These are phyloP conservation scores for Athelia sp. DNA, from an alignment of 1,284 basidiomycete genomes.

Conservation along the genomic window DNA sequence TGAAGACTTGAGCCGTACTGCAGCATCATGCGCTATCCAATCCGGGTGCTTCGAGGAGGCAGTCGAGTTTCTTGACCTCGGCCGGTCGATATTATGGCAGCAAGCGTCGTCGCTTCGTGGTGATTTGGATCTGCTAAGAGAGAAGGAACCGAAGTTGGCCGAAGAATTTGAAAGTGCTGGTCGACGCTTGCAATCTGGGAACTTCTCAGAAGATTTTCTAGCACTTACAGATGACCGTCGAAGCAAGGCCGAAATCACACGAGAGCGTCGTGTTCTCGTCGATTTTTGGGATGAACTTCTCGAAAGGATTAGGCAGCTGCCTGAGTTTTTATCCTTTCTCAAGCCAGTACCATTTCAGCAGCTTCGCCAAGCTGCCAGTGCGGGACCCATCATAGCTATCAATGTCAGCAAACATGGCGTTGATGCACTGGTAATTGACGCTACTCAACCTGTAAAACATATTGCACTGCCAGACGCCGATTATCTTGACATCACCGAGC, in stretches of 20 bases:
- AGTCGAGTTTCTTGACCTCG: conserved; percentile 15
- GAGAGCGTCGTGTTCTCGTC: neutral
- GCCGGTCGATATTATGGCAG: conserved; percentile 15
- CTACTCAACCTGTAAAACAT: neutral
- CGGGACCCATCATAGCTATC: neutral
- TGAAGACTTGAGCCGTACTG: conserved; percentile 9
- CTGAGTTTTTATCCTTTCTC: neutral
- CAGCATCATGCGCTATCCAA: conserved; percentile 13
- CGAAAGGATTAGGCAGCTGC: neutral
- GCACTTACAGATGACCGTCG: neutral
- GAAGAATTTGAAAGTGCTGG: conserved; percentile 5
- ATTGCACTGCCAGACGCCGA: neutral
- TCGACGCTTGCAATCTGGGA: neutral
- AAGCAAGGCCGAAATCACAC: neutral
- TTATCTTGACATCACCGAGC: neutral
- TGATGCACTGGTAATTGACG: neutral
- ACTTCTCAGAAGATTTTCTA: neutral
- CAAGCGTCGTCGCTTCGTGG: conserved; percentile 12
- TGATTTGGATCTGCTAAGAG: conserved; percentile 6
- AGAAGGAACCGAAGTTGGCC: conserved; percentile 6
- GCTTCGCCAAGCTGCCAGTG: neutral
- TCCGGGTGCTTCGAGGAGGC: conserved; percentile 7
- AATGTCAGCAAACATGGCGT: neutral
- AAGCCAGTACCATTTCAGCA: neutral
- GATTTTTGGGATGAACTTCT: neutral